phyloP scores from a whole-genome alignment of 257 asterid species.

The Lithospermum erythrorhizon region DNA sequence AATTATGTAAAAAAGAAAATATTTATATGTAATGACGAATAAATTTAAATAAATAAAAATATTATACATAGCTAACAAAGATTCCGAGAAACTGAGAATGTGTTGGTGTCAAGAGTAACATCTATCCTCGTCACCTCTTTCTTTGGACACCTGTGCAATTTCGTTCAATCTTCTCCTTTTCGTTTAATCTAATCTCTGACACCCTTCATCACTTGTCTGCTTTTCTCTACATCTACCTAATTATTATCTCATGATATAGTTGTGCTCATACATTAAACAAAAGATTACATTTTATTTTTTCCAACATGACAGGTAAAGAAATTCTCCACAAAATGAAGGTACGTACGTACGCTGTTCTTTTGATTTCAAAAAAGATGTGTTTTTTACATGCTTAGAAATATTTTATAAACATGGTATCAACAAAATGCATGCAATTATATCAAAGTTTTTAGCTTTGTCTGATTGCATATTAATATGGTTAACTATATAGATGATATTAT shows the following conservation, averaged over 20 bases:
- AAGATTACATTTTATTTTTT: background rate
- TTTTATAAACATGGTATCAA: background rate
- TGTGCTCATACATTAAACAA: too few relatives aligned
- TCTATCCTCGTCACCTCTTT: constrained; percentile 6
- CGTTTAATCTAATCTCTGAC: background rate
- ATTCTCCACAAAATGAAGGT: constrained; percentile 65
- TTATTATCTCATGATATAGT: background rate
- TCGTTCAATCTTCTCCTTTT: constrained; percentile 2
- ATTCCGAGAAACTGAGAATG: background rate
- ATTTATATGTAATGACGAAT: too few relatives aligned
- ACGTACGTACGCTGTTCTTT: background rate
- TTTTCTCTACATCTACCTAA: background rate
- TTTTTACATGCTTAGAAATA: background rate
- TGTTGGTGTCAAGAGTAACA: constrained; percentile 17
- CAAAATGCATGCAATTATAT: background rate
- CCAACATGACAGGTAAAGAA: constrained; percentile 41
- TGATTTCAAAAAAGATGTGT: background rate
- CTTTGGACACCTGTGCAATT: constrained; percentile 6
- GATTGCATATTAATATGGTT: too few relatives aligned
- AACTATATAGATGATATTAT: too few relatives aligned
- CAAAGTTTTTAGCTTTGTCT: background rate
- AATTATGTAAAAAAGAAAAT: too few relatives aligned
- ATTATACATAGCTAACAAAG: too few relatives aligned
- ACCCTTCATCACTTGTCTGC: background rate
- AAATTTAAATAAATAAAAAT: too few relatives aligned